These are phyloP conservation scores for Chaetomium olivaceum DNA, from an alignment of 2,329 filamentous ascomycete species.

Conservation along the genomic window DNA sequence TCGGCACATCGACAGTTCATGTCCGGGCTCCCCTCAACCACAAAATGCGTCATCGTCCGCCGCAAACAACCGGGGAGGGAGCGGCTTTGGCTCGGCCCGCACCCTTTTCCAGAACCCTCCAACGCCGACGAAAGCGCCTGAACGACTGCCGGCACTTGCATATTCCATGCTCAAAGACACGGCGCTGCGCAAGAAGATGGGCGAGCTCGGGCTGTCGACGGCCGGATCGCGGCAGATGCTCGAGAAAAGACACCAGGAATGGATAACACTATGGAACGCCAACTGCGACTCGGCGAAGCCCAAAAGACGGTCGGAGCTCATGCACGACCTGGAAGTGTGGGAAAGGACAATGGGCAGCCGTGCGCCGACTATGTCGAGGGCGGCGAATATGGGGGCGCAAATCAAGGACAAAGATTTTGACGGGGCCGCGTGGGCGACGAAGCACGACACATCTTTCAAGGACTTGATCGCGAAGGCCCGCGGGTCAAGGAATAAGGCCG, in stretches of 20 bases:
- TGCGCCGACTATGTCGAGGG: conserved; percentile 45
- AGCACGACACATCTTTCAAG: conserved; percentile 74
- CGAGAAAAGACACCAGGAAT: conserved; percentile 83
- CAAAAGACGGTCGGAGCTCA: conserved; percentile 67
- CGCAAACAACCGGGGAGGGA: conserved; percentile 9
- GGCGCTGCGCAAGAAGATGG: conserved; percentile 75
- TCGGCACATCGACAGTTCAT: conserved; percentile 72
- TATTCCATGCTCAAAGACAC: conserved; percentile 85
- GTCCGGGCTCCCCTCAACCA: conserved; percentile 42
- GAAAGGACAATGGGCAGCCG: conserved; percentile 76
- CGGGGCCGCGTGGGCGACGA: conserved; percentile 69
- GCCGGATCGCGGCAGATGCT: conserved; percentile 68
- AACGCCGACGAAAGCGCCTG: conserved; percentile 45
- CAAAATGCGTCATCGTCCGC: conserved; percentile 35
- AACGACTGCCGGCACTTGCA: conserved; percentile 76
- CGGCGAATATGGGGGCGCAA: conserved; percentile 45
- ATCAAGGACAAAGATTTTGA: conserved; percentile 92
- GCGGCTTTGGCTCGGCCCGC: conserved; percentile 25
- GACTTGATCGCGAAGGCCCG: conserved; percentile 76
- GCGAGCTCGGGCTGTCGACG: conserved; percentile 74
- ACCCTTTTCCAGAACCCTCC: conserved; percentile 28
- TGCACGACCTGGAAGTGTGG: conserved; percentile 82
- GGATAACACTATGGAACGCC: conserved; percentile 94
- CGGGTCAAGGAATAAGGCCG: conserved; percentile 50
- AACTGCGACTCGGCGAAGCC: conserved; percentile 85